Percentiles rank a stretch among this genome's conserved stretches.
These are phyloP conservation scores for Aspergillus asperescens DNA, from an alignment of 495 filamentous ascomycete species.

Conservation along the genomic window DNA sequence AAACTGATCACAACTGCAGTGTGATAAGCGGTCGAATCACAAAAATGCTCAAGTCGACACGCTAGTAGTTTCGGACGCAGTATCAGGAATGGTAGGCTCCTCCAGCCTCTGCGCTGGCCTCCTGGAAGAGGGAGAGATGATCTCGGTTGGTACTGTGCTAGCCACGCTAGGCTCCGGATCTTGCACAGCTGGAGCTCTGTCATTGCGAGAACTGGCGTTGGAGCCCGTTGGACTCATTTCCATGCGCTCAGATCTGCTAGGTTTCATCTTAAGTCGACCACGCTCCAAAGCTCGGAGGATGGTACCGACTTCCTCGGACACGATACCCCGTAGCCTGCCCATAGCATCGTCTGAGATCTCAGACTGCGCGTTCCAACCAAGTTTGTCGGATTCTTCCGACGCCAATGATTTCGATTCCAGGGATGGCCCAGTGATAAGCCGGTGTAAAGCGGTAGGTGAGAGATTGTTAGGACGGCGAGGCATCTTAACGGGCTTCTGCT, in stretches of 20 bases:
- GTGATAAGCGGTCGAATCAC: slow-evolving; percentile 5
- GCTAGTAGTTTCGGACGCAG: slow-evolving; percentile 27
- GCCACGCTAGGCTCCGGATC: slow-evolving; percentile 25
- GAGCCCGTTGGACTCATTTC: slow-evolving; percentile 33
- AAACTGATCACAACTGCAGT: slow-evolving; percentile 10
- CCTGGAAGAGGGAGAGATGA: slow-evolving; percentile 22
- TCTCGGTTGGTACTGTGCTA: slow-evolving; percentile 32
- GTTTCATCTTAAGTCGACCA: slow-evolving; percentile 17
- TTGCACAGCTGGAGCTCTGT: slow-evolving; percentile 16
- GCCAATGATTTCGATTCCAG: slow-evolving; percentile 33
- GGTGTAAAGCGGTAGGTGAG: slow-evolving; percentile 32
- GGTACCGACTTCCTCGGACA: slow-evolving; percentile 33
- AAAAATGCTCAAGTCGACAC: neutral
- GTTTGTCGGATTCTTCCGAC: slow-evolving; percentile 35
- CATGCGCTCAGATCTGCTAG: slow-evolving; percentile 10
- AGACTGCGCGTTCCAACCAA: slow-evolving; percentile 38
- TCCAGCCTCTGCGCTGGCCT: slow-evolving; percentile 11
- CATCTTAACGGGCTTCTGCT: slow-evolving; percentile 38
- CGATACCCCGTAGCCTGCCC: slow-evolving; percentile 36
- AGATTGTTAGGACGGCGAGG: slow-evolving; percentile 29
- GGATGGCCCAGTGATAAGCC: slow-evolving; percentile 32
- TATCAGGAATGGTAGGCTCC: slow-evolving; percentile 25
- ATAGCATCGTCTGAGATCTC: slow-evolving; percentile 38
- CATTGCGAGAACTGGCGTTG: slow-evolving; percentile 19
- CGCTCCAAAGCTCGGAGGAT: slow-evolving; percentile 36